phyloP scores from a whole-genome alignment of 345 rosid genomes.

The Combretum micranthum region DNA sequence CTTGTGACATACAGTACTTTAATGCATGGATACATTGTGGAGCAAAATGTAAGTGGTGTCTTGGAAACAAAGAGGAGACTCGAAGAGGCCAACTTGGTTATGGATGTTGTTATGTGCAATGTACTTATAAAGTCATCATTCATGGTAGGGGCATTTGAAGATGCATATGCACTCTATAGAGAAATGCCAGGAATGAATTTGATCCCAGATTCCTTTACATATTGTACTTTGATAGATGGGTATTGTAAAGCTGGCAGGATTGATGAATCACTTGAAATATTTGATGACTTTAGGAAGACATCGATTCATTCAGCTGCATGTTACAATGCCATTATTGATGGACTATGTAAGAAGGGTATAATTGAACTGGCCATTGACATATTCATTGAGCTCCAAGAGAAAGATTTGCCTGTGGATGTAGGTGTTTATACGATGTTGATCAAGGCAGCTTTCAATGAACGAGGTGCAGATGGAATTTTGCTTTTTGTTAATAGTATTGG shows the following conservation, averaged over 20 bases:
- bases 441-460: slow-evolving; percentile 27
- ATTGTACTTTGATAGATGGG: slow-evolving; percentile 48
- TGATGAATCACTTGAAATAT: slow-evolving; percentile 69
- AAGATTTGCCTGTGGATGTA: slow-evolving; percentile 35
- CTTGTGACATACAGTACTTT: slow-evolving; percentile 52
- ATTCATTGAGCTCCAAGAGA: slow-evolving; percentile 45
- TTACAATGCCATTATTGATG: slow-evolving; percentile 50
- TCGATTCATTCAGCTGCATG: slow-evolving; percentile 44
- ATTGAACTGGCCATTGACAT: slow-evolving; percentile 52
- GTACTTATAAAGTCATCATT: slow-evolving; percentile 61
- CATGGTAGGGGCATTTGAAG: slow-evolving; percentile 68
- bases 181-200: slow-evolving; percentile 52
- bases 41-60: slow-evolving; percentile 43
- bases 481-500: slow-evolving; percentile 36
- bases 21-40: slow-evolving; percentile 57
- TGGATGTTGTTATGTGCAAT: slow-evolving; percentile 74
- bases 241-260: slow-evolving; percentile 53
- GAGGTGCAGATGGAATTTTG: slow-evolving; percentile 42
- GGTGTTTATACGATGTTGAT: slow-evolving; percentile 33
- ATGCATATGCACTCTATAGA: slow-evolving; percentile 51
- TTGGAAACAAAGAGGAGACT: slow-evolving; percentile 43
- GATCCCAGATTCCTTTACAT: slow-evolving; percentile 53
- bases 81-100: slow-evolving; percentile 35
- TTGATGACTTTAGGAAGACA: slow-evolving; percentile 58
- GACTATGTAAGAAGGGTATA: slow-evolving; percentile 58